Evolutionary conservation across 2,329 filamentous ascomycete genomes (phyloP).

Genomic region (Aspergillus texensis): DNA sequence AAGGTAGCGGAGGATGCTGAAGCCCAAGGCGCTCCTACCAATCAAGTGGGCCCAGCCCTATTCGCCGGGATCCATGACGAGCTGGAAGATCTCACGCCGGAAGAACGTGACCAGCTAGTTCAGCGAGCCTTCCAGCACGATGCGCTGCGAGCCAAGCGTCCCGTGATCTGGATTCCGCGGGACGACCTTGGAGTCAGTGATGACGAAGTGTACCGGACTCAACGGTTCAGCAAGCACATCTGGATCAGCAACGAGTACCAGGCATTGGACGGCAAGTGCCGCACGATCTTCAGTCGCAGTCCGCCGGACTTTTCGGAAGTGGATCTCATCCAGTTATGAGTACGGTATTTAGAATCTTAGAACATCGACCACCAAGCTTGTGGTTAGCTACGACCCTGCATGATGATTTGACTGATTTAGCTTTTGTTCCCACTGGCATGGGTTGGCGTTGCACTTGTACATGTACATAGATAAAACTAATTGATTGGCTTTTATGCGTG

Average conservation of each 20-base stretch:
- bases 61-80: conserved; percentile 89
- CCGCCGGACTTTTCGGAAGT: conserved; percentile 89
- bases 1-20: conserved; percentile 62
- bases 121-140: conserved; percentile 89
- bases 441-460: background rate
- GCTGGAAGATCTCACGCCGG: conserved; percentile 88
- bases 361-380: background rate
- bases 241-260: conserved; percentile 96
- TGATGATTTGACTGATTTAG: background rate
- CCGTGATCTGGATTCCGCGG: conserved; percentile 89
- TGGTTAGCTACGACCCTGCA: background rate
- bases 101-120: conserved; percentile 82
- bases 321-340: conserved; percentile 77
- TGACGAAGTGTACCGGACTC: conserved; percentile 82
- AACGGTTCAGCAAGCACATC: conserved; percentile 73
- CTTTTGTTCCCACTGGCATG: background rate
- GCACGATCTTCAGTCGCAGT: conserved; percentile 80
- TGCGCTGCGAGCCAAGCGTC: conserved; percentile 79
- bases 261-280: conserved; percentile 78
- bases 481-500: background rate
- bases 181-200: conserved; percentile 89
- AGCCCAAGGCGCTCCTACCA: conserved; percentile 61
- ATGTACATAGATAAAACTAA: background rate
- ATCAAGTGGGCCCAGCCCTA: conserved; percentile 72
- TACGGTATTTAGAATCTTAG: background rate